phyloP scores from a whole-genome alignment of 2,329 filamentous ascomycete genomes.

The Dactylonectria estremocensis region DNA sequence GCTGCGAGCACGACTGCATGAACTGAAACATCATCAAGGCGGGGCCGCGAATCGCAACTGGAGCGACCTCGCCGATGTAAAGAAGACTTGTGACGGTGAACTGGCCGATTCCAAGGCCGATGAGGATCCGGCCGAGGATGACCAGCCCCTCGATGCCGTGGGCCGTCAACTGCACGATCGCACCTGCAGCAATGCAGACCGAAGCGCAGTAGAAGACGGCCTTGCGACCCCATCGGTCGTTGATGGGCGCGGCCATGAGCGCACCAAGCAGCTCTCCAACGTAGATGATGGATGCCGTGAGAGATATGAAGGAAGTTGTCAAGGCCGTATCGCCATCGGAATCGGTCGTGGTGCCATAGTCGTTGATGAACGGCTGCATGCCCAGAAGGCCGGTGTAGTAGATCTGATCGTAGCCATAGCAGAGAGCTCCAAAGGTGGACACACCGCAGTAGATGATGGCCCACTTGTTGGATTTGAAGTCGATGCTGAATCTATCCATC shows the following conservation, averaged over 20 bases:
- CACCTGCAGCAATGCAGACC: conserved; percentile 46
- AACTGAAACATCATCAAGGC: conserved; percentile 54
- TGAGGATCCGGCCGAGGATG: conserved; percentile 31
- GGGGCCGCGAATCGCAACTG: conserved; percentile 46
- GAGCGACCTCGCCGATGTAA: conserved; percentile 48
- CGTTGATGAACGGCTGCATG: conserved; percentile 48
- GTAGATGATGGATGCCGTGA: conserved; percentile 57
- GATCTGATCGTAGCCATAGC: conserved; percentile 31
- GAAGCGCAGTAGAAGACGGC: conserved; percentile 53
- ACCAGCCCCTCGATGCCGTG: conserved; percentile 40
- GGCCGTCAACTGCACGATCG: conserved; percentile 36
- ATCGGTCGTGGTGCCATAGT: conserved; percentile 43
- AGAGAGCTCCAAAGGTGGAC: conserved; percentile 15
- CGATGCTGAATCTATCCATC: conserved; percentile 2
- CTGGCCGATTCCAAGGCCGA: conserved; percentile 41
- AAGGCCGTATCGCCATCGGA: conserved; percentile 40
- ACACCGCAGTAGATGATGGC: conserved; percentile 14
- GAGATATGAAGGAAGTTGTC: conserved; percentile 48
- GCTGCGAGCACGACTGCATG: conserved; percentile 50
- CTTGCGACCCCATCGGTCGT: conserved; percentile 55
- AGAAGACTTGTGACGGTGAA: conserved; percentile 44
- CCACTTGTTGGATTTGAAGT: conserved; percentile 8
- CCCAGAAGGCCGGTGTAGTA: conserved; percentile 49
- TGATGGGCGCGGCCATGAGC: conserved; percentile 54
- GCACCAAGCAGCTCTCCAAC: conserved; percentile 57